These are phyloP conservation scores for Alternaria rosae DNA, from an alignment of 2,329 filamentous ascomycete species.

Conservation along the genomic window DNA sequence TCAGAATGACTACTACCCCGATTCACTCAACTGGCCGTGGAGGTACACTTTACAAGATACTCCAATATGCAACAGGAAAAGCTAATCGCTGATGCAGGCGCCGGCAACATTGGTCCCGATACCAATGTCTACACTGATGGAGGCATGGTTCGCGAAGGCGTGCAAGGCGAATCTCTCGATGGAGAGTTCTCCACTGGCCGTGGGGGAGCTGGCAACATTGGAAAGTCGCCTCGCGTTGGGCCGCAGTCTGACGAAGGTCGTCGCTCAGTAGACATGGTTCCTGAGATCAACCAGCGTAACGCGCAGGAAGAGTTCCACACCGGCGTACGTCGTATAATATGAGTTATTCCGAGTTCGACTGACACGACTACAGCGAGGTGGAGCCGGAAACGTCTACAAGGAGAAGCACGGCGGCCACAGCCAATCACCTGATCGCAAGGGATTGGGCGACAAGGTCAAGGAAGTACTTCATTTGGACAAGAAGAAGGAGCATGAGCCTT, in stretches of 20 bases:
- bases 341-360: conserved; percentile 2
- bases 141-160: conserved; percentile 56
- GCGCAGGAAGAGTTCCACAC: conserved; percentile 57
- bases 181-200: conserved; percentile 51
- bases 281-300: conserved; percentile 52
- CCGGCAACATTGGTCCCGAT: conserved; percentile 66
- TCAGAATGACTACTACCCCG: conserved; percentile 43
- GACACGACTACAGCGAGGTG: conserved; percentile 48
- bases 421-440: conserved; percentile 46
- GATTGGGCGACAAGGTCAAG: conserved; percentile 56
- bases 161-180: conserved; percentile 47
- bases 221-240: conserved; percentile 44
- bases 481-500: conserved; percentile 44
- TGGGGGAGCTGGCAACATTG: conserved; percentile 52
- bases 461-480: conserved; percentile 48
- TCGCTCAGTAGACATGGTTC: conserved; percentile 52
- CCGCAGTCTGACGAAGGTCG: conserved; percentile 33
- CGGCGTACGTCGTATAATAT: conserved; percentile 44
- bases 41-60: conserved; percentile 50
- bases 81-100: conserved; percentile 52
- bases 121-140: conserved; percentile 55
- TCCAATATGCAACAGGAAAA: background rate
- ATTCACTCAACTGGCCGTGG: conserved; percentile 66
- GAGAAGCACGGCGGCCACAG: conserved; percentile 59
- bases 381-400: conserved; percentile 57